Evolutionary conservation across 23 red algal species (phyloP), one percentile per base, ranked within the genome.

Genomic region (Gracilaria caudata): DNA sequence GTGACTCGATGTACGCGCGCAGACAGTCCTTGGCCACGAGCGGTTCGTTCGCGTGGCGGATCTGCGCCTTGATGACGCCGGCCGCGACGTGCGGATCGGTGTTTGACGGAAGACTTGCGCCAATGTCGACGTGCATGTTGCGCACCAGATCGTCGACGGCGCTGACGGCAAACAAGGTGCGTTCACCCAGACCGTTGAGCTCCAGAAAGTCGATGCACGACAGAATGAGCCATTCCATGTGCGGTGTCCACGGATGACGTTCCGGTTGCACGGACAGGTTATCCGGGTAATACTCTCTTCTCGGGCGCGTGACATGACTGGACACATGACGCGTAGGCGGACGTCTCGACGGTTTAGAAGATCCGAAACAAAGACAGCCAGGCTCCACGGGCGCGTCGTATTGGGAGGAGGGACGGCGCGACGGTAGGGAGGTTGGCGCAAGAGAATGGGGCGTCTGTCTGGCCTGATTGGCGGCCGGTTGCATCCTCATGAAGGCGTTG

Each of bases 31-130:
- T 71, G 13, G 77, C 59, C 12, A 95, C 88, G 1, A 95, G 93
- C 57, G 93, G 86, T 16, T 70, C 58, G n/a, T 88, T 82, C 1
- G 93, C 93, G 32, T 87, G 79, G 23, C 93, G 74, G 55, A 95
- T 81, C 36, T 86, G 68, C 28, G 93, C 88, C 56, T 95, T 95
- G 71, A 95, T 90, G 33, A 89, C 86, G 19, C 93, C 93, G 13
- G 85, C 86, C 25, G 88, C 93, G 9, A 91, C 93, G 77, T 95
- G 86, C 33, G 88, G 86, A 74, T 95, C 93, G 0, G 88, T 95
- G 49, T 56, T 40, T 4, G 60, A 32, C 17, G 93, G 78, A 23
- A 95, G 66, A 16, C 28, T 46, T 46, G 32, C 86, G 1, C 88
- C 93, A 7, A 60, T 33, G 2, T 79, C 45, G 12, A 93, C 80